Evolutionary conservation across 495 filamentous ascomycete genomes (phyloP), one percentile per base, ranked within the genome.

Genomic region (Corynascus novoguineensis): DNA sequence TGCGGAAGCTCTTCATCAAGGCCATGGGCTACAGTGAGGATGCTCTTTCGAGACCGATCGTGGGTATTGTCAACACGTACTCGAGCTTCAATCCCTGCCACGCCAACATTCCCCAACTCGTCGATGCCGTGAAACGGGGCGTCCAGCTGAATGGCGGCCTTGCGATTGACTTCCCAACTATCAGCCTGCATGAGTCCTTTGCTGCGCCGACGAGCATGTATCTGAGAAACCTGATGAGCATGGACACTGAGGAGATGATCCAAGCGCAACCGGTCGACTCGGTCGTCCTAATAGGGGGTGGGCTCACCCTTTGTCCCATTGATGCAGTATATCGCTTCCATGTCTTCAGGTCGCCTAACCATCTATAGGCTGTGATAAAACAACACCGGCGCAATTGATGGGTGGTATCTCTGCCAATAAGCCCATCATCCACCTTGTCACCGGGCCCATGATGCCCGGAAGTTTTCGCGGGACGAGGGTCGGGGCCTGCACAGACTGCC

Each of bases 231-330:
- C 50, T 86, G 41, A 86, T 87, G 83, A 83, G 81, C 60, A 85
- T 87, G 82, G 83, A 87, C 62, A 86, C 84, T 0, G 84, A 87
- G 64, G 84, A 86, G 69, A 86, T 87, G 84, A 80, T 87, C 21
- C 62, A 66, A 25, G 83, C 83, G 14, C 83, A 86, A 65, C 83
- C 84, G 0, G 71, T 85, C 9, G 83, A 86, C 66, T 81, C 80
- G 0, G 81, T 80, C 41, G 75, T 87, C 25, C 73, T 86, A 64
- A 80, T 87, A 56, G 84, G 84, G 35, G 84, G 83, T 84, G 53
- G 40, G 71, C 68, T 45, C 27, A 15, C 22, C 19, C 38, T 22
- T n/a, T 6, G 17, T 41, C 22, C n/a, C n/a, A 3, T 3, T 27
- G 21, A 5, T 45, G 35, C 17, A 38, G 15, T 38, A n/a, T 17